Evolutionary conservation across 495 filamentous ascomycete genomes (phyloP).

Genomic region (Platismatia glauca): DNA sequence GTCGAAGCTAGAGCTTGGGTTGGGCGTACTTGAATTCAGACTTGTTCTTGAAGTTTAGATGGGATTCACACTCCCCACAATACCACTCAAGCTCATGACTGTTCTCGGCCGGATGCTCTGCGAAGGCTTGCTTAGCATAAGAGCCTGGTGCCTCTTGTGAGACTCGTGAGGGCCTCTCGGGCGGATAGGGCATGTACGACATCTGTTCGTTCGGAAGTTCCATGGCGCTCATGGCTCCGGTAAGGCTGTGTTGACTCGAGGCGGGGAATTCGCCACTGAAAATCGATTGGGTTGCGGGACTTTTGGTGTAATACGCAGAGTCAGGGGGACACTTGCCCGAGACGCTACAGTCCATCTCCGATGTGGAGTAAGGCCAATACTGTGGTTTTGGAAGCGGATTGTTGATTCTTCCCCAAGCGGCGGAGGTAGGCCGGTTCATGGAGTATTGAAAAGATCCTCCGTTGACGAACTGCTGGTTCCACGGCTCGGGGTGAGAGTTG

Average conservation of each 20-base stretch:
- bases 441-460: constrained; percentile 3
- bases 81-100: constrained; percentile 2
- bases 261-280: constrained; percentile 33
- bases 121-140: neutral
- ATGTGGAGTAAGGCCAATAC: constrained; percentile 24
- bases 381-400: neutral
- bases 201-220: constrained; percentile 5
- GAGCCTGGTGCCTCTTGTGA: constrained; percentile 19
- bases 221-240: constrained; percentile 26
- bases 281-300: constrained; percentile 40
- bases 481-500: constrained; percentile 20
- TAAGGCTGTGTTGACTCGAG: constrained; percentile 30
- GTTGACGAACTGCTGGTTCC: constrained; percentile 14
- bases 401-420: neutral
- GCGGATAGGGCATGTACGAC: constrained; percentile 15
- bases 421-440: neutral
- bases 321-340: constrained; percentile 45
- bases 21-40: constrained; percentile 30
- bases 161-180: neutral
- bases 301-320: constrained; percentile 54
- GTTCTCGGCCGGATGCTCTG: constrained; percentile 12
- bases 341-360: constrained; percentile 49
- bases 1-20: too few species aligned
- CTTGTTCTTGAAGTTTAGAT: constrained; percentile 15
- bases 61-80: constrained; percentile 1